Percentiles rank a stretch among this genome's conserved stretches.
Conservation (phyloP, 345 rosid species). For the Syzygium aqueum region DNA sequence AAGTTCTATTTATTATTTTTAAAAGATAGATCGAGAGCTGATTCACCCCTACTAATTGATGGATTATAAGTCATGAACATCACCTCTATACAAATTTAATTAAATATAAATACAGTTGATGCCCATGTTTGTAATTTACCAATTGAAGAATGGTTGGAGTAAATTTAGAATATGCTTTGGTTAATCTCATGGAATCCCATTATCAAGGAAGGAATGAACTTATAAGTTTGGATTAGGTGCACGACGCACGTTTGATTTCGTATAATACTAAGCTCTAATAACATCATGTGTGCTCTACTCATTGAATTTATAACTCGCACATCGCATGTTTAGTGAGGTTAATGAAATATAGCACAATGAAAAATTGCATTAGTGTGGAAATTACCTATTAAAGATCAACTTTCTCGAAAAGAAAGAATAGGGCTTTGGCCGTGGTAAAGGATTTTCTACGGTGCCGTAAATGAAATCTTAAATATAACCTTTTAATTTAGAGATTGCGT, state of each 20-base stretch:
- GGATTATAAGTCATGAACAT: not conserved
- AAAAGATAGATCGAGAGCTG: not conserved
- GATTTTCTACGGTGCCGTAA: not conserved
- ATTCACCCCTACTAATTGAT: not conserved
- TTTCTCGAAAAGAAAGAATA: not conserved
- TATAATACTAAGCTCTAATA: not conserved
- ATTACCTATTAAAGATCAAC: not conserved
- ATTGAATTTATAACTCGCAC: not conserved
- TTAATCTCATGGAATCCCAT: not conserved
- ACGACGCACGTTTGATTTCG: not conserved
- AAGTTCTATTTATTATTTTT: not conserved
- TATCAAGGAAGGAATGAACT: not conserved
- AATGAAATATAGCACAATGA: not conserved
- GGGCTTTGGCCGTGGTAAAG: not conserved
- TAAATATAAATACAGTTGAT: not conserved
- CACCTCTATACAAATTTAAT: not conserved
- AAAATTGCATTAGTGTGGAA: not conserved
- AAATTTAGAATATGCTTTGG: not conserved
- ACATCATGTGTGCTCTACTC: not conserved
- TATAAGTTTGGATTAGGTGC: not conserved
- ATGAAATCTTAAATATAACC: not conserved
- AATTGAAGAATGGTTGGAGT: not conserved
- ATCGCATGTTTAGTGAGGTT: not conserved
- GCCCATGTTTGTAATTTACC: not conserved
- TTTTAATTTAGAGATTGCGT: not conserved